Conservation (phyloP, 2,329 filamentous ascomycete genomes). For the Clonostachys rosea region DNA sequence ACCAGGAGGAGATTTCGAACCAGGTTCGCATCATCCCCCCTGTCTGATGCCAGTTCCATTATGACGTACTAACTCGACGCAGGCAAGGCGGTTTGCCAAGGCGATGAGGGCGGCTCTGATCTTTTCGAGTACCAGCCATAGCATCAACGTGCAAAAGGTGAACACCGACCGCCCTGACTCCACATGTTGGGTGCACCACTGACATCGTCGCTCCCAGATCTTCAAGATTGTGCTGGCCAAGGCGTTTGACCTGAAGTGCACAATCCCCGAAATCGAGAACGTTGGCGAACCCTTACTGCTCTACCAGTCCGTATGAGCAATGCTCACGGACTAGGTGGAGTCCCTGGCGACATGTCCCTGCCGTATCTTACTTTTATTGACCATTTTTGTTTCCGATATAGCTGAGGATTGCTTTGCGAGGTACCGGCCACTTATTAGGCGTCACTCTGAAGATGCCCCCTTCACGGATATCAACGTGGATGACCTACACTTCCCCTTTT, state of each 20-base stretch:
- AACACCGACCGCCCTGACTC: conserved; percentile 4
- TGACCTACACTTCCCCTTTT: too few relatives aligned
- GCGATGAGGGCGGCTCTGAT: conserved; percentile 97
- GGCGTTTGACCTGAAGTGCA: conserved; percentile 97
- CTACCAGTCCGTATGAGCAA: conserved; percentile 61
- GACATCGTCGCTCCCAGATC: conserved; percentile 54
- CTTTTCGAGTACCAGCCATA: conserved; percentile 98
- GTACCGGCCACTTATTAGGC: too few relatives aligned
- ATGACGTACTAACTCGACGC: conserved; percentile 4
- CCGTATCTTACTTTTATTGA: too few relatives aligned
- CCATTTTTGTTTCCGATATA: too few relatives aligned
- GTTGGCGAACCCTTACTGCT: conserved; percentile 92
- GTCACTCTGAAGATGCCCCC: too few relatives aligned
- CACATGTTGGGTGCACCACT: conserved; percentile 2
- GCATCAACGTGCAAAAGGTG: conserved; percentile 98
- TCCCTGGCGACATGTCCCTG: too few relatives aligned
- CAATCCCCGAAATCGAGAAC: conserved; percentile 97
- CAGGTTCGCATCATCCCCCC: conserved; percentile 53
- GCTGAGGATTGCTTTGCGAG: too few relatives aligned
- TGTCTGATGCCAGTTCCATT: not conserved
- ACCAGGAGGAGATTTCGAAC: conserved; percentile 97
- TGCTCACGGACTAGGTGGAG: too few relatives aligned
- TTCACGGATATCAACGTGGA: too few relatives aligned
- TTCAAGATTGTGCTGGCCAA: conserved; percentile 99
- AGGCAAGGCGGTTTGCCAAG: conserved; percentile 94